Evolutionary conservation across 2,329 filamentous ascomycete genomes (phyloP), one percentile per base, ranked within the genome.

Genomic region (Pochonia chlamydosporia): DNA sequence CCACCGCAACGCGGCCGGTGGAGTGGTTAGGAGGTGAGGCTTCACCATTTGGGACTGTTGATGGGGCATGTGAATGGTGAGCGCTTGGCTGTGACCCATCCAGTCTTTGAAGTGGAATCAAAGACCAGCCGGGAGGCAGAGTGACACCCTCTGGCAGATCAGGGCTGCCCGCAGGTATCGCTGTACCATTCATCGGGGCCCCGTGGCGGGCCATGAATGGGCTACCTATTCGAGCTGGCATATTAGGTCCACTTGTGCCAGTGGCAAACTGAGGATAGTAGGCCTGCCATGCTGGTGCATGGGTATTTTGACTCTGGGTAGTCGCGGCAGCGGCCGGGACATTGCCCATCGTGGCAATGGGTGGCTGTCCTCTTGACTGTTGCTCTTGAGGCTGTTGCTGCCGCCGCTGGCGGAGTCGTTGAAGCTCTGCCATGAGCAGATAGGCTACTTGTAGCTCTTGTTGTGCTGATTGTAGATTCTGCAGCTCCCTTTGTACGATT

Each of bases 371-470:
- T n/a, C 51, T 47, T 56, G 62, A 53, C 50, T 30, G 16, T 26
- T 56, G 52, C 25, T 64, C 63, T 43, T 60, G 60, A 20, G 20
- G 18, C 21, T 56, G 55, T 46, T 64, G 67, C 30, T 68, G 67
- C 47, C 77, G 75, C 33, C 68, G 53, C 51, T 71, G 73, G 21
- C 85, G 81, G 46, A 91, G 70, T 50, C 84, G 77, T 28, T 78
- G 71, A 43, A 93, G 63, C 61, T 93, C 88, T 18, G 70, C 67
- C 50, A 87, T 78, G 50, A 93, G 71, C 14, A 81, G 68, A 44
- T 84, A 77, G n/a, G 90, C 69, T n/a, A 79, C 68, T 41, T 81
- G 76, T 4, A 91, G 62, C 60, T 93, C 86, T 28, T 84, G 77
- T 43, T 86, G 78, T 14, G 81, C 79, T 28, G 78, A 59, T 40